Conservation (phyloP, 805 yeast genomes). For the Kluyveromyces siamensis region DNA sequence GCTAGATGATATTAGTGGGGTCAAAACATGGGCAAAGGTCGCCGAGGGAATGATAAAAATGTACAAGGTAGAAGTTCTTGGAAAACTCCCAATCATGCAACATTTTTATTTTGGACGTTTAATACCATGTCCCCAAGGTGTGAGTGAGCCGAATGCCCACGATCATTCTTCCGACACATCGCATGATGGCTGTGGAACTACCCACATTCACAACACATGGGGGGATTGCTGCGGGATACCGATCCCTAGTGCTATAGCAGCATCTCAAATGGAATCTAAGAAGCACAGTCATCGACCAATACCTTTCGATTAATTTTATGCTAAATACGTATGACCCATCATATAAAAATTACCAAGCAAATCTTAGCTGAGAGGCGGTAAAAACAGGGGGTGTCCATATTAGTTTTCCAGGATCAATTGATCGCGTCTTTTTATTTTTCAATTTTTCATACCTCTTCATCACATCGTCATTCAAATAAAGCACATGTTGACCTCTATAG, state of each 20-base stretch:
- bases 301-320: slow-evolving; percentile 53
- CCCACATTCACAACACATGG: slow-evolving; percentile 51
- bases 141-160: slow-evolving; percentile 33
- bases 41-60: slow-evolving; percentile 91
- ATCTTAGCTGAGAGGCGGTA: slow-evolving; percentile 90
- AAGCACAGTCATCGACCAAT: slow-evolving; percentile 33
- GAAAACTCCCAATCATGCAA: slow-evolving; percentile 87
- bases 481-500: slow-evolving; percentile 91
- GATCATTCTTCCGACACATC: slow-evolving; percentile 30
- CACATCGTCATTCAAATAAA: slow-evolving; percentile 77
- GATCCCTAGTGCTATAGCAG: slow-evolving; percentile 93
- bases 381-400: slow-evolving; percentile 91
- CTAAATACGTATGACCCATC: neutral
- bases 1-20: slow-evolving; percentile 90
- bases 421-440: slow-evolving; percentile 64
- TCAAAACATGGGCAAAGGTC: slow-evolving; percentile 82
- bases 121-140: slow-evolving; percentile 64
- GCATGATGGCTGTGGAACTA: slow-evolving; percentile 23
- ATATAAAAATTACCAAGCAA: slow-evolving; percentile 64
- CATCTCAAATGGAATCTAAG: slow-evolving; percentile 44
- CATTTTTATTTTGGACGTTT: slow-evolving; percentile 81
- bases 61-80: slow-evolving; percentile 89
- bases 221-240: slow-evolving; percentile 98
- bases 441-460: slow-evolving; percentile 63
- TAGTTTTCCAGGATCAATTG: slow-evolving; percentile 61